Base-by-base conservation (phyloP, 2,329 filamentous ascomycete species). In the Amauroascus verrucosus region DNA sequence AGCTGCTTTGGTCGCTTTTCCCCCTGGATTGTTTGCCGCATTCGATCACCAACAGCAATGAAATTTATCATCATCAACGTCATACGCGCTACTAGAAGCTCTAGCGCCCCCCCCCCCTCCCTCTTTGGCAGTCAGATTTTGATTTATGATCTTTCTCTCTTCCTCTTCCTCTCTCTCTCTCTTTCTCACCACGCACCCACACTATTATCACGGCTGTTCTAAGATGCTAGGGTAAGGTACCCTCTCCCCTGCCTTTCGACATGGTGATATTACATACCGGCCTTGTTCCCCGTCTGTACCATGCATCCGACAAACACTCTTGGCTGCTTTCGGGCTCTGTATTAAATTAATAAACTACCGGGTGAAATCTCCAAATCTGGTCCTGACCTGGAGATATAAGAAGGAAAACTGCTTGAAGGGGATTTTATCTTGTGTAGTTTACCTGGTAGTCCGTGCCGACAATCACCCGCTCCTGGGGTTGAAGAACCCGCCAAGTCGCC, bases 21-120 rank as follows among this genome's bases (percentile, higher is more conserved):
- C 46, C 46, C 46, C 46, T 48, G 46, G 46, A 37, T 16, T 11
- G 22, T 26, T 28, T 22, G 28, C 45, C 44, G 44, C 44, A 46
- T 46, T 3, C 26, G 24, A 32, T n/a, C n/a, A n/a, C n/a, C n/a
- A n/a, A n/a, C n/a, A 28, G 28, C n/a, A 32, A 28, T 16, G 9
- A 2, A 35, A 22, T 47, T 30, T 16, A 28, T n/a, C 45, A 47
- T 45, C 41, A 13, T 45, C 41, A 45, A 45, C 41, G 41, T 45
- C 41, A 45, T 45, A 22, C 32, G 33, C 5, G 32, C 11, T 11
- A 16, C 13, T 4, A 18, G 20, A 13, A 28, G 46, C 46, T 48
- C 46, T 48, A 48, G 46, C 30, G 32, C 46, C 20, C 26, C 40
- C 20, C 6, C 26, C 45, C 18, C n/a, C n/a, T 30, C 14, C 8